These are phyloP conservation scores for Coemansia sp. DNA, from an alignment of 192 early-diverging fungal species.

Conservation along the genomic window DNA sequence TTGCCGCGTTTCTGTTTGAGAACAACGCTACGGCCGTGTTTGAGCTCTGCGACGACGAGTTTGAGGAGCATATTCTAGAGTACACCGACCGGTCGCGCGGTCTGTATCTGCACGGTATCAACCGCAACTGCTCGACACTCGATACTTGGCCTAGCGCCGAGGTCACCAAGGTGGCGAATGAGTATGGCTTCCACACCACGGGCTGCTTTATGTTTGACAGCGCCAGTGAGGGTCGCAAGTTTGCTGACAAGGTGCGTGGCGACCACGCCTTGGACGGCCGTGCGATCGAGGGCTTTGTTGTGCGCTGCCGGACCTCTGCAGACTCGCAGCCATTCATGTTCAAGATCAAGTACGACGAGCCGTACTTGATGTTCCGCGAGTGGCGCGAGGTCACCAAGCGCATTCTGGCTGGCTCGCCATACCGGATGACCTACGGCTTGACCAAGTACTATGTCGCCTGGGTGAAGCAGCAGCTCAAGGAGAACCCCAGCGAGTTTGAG, in stretches of 20 bases:
- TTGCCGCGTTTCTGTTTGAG: conserved; percentile 72
- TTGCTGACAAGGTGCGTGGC: conserved; percentile 69
- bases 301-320: conserved; percentile 66
- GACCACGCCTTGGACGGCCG: conserved; percentile 69
- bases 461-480: conserved; percentile 64
- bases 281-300: conserved; percentile 91
- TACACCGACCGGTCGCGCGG: conserved; percentile 80
- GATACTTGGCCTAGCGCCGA: conserved; percentile 69
- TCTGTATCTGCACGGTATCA: conserved; percentile 91
- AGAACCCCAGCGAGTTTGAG: conserved; percentile 69
- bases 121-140: conserved; percentile 75
- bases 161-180: conserved; percentile 66
- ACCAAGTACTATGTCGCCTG: conserved; percentile 78
- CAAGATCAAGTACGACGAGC: conserved; percentile 96
- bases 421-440: conserved; percentile 60
- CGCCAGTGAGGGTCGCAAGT: conserved; percentile 65
- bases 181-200: conserved; percentile 75
- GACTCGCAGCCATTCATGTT: conserved; percentile 62
- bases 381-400: conserved; percentile 92
- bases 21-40: conserved; percentile 81
- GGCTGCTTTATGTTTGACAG: conserved; percentile 62
- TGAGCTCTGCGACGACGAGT: conserved; percentile 91
- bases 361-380: conserved; percentile 94
- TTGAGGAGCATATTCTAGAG: conserved; percentile 94
- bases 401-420: conserved; percentile 57